Base-by-base conservation (phyloP, 352 stramenopile genomes). In the Pythium insidiosum region DNA sequence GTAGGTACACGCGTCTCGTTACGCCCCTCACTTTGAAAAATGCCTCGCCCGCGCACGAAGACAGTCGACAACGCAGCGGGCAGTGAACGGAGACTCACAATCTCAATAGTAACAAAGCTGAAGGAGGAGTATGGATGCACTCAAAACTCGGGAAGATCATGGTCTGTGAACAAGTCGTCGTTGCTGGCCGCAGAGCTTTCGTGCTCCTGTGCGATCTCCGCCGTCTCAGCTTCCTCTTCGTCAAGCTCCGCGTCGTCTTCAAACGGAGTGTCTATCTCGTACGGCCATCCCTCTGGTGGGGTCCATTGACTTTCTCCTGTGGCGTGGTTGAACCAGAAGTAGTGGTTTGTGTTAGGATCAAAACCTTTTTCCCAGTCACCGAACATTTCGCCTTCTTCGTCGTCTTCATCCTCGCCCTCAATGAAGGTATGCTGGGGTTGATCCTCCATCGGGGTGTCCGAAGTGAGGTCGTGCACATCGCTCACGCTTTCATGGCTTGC, bases 291-390 rank as follows among this genome's bases (percentile, higher is more conserved):
- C 19, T 89, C 77, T 0, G 80, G 78, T 15, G 74, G 58, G 12
- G 67, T 85, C 78, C 80, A 94, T 20, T 76, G 74, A 24, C 80
- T 90, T 46, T 90, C 80, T 12, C 69, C 76, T 2, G 73, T 86
- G 4, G 40, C 64, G 46, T 92, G 73, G 54, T 94, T 93, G 62
- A 92, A 94, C 82, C 82, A 94, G 40, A 89, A 94, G 52, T 89
- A 87, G 51, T 93, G 80, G 20, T 89, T 88, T 4, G 75, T 76
- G 40, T 53, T 80, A 9, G 74, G 66, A 29, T 93, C 80, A 25
- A 89, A 90, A 11, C 80, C 78, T 61, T 90, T 88, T 43, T 93
- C 80, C 77, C 80, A 93, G 47, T 90, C 78, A 2, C 73, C 80
- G 49, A 86, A 90, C 28, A 46, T 74, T 54, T 90, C 70, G 15